Base-by-base conservation (phyloP, 148 eudicot species). In the Heliamphora exappendiculata region DNA sequence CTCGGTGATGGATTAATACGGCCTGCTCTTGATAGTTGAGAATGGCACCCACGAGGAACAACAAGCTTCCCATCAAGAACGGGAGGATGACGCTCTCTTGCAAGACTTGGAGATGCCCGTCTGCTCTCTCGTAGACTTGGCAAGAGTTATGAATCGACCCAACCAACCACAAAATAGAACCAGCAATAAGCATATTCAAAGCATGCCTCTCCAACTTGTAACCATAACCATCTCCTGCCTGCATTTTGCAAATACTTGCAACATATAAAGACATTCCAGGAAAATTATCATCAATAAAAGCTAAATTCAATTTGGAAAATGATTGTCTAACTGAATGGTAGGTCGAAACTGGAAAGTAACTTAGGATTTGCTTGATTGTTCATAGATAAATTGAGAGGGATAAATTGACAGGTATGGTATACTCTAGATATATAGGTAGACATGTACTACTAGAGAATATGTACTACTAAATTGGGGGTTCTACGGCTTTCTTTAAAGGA, bases 71-170 rank as follows among this genome's bases (percentile, higher is more conserved):
- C 77, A 90, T 68, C 79, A 93, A 82, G 73, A 93, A 93, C 0
- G 98, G 98, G 10, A 90, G 81, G 68, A 77, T 87, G 71, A 93
- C 94, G 76, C 88, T 79, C 39, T 90, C 81, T 76, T 93, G 98
- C 78, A 93, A 74, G 44, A 93, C 73, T 78, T 93, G 98, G 67
- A 91, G 79, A 75, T 90, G 93, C n/a, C 89, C 97, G 83, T 89
- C 93, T 0, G 98, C 86, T 81, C 91, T 84, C 80, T 93, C 98
- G 22, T 91, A 93, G 60, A 91, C 82, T 67, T 93, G 98, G 81
- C 96, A 93, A 2, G 92, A 83, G 73, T 93, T 93, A 39, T 84
- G 97, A 76, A 90, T 88, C 8, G 98, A 93, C 13, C 97, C 98
- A 24, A 91, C 71, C 50, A 93, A 29, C 98, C 97, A 91, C 22